A percentile compares a stretch with the other conserved stretches of the same genome.
These are phyloP conservation scores for Solidago caesia DNA, from an alignment of 129 eudicot species.

Conservation along the genomic window DNA sequence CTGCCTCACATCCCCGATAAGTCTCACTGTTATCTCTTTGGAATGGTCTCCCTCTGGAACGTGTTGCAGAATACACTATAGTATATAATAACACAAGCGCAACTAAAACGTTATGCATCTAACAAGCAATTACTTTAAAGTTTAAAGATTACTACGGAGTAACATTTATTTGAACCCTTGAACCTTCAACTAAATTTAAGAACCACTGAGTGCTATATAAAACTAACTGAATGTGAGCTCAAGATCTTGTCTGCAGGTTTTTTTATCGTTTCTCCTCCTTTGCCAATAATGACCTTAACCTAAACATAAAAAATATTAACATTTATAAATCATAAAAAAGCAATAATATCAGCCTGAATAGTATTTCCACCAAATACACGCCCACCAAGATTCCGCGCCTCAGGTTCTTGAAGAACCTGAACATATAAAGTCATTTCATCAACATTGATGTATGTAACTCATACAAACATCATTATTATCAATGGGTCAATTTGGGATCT, in stretches of 20 bases:
- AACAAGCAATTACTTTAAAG: not conserved
- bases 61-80: constrained; percentile 83
- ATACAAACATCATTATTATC: not conserved
- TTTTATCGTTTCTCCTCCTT: constrained; percentile 82
- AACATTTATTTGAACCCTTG: not conserved
- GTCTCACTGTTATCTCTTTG: constrained; percentile 69
- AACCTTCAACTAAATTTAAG: not conserved
- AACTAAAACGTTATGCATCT: not conserved
- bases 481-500: not conserved
- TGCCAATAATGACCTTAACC: constrained; percentile 83
- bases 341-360: not conserved
- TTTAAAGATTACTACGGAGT: not conserved
- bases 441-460: constrained; percentile 5
- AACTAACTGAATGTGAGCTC: constrained; percentile 90
- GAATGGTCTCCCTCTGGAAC: constrained; percentile 79
- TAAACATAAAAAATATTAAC: constrained; percentile 7
- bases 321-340: not conserved
- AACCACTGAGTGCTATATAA: not conserved
- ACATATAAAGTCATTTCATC: constrained; percentile 7
- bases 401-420: constrained; percentile 91
- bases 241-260: constrained; percentile 75
- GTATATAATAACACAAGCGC: constrained; percentile 6
- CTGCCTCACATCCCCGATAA: constrained; percentile 81
- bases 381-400: constrained; percentile 76
- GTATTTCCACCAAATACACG: constrained; percentile 87